Evolutionary conservation across 2,329 filamentous ascomycete species (phyloP).

Genomic region (Ramularia endophylla): DNA sequence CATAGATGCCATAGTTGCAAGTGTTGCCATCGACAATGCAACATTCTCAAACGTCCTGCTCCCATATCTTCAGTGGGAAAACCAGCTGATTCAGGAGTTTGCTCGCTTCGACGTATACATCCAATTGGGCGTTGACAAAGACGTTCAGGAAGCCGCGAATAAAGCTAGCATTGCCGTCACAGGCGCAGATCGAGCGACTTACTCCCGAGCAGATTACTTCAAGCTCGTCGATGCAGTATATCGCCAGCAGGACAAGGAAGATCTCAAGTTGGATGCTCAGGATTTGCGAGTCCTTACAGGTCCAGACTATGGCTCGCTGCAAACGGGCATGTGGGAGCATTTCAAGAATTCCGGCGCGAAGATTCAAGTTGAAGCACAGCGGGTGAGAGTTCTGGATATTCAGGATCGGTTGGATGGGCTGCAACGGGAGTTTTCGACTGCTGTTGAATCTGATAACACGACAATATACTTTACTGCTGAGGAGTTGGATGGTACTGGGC

Average conservation of each 20-base stretch:
- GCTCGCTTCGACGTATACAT: too few relatives aligned
- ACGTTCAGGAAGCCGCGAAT: too few relatives aligned
- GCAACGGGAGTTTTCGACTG: constrained; percentile 66
- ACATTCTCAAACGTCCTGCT: constrained; percentile 51
- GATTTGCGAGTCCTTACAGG: constrained; percentile 66
- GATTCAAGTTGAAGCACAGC: too few relatives aligned
- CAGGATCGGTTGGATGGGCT: constrained; percentile 69
- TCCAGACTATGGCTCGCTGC: constrained; percentile 17
- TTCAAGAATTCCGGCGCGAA: too few relatives aligned
- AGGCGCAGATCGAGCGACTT: too few relatives aligned
- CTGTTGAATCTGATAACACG: constrained; percentile 70
- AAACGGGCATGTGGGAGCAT: constrained; percentile 61
- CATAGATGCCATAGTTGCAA: constrained; percentile 59
- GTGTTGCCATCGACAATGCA: constrained; percentile 46
- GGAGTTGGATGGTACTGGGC: constrained; percentile 64
- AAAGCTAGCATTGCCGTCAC: too few relatives aligned
- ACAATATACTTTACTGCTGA: constrained; percentile 68
- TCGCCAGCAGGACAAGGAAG: constrained; percentile 51
- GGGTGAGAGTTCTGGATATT: too few relatives aligned
- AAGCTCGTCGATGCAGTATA: constrained; percentile 45
- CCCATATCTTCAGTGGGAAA: constrained; percentile 61
- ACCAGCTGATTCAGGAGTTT: constrained; percentile 40
- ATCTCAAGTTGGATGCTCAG: constrained; percentile 67
- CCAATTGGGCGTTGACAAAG: too few relatives aligned
- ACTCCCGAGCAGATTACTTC: too few relatives aligned